Conservation (phyloP, 805 yeast species). For the Ogataea salicorniae region DNA sequence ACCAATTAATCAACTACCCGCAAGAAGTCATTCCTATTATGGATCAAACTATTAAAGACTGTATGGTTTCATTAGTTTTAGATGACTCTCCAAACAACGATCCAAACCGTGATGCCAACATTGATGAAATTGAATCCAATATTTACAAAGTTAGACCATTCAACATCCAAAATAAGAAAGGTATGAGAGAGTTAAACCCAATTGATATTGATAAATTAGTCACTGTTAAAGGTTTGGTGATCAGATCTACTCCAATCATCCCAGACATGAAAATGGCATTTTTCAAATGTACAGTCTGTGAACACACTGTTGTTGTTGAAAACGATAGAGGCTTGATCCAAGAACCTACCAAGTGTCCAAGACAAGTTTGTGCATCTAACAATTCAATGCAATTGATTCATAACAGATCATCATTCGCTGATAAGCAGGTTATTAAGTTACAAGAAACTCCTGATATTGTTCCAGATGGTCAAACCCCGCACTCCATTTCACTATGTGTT, state of each 20-base stretch:
- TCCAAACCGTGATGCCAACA: slow-evolving; percentile 35
- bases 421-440: slow-evolving; percentile 87
- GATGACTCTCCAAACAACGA: slow-evolving; percentile 38
- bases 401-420: slow-evolving; percentile 89
- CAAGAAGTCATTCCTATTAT: slow-evolving; percentile 96
- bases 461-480: slow-evolving; percentile 99
- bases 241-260: slow-evolving; percentile 83
- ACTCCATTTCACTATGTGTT: slow-evolving; percentile 86
- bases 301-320: slow-evolving; percentile 85
- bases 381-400: slow-evolving; percentile 90
- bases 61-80: slow-evolving; percentile 68
- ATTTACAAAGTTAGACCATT: slow-evolving; percentile 87
- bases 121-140: slow-evolving; percentile 69
- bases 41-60: slow-evolving; percentile 93
- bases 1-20: slow-evolving; percentile 87
- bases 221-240: slow-evolving; percentile 82
- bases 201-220: slow-evolving; percentile 92
- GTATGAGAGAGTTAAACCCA: slow-evolving; percentile 92
- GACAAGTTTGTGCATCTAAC: slow-evolving; percentile 73
- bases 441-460: slow-evolving; percentile 83
- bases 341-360: slow-evolving; percentile 92
- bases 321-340: slow-evolving; percentile 92
- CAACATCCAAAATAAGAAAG: slow-evolving; percentile 66
- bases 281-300: slow-evolving; percentile 92
- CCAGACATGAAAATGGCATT: slow-evolving; percentile 98